These are phyloP conservation scores for Eucalyptus erythrocorys DNA, from an alignment of 345 rosid species.

Conservation along the genomic window DNA sequence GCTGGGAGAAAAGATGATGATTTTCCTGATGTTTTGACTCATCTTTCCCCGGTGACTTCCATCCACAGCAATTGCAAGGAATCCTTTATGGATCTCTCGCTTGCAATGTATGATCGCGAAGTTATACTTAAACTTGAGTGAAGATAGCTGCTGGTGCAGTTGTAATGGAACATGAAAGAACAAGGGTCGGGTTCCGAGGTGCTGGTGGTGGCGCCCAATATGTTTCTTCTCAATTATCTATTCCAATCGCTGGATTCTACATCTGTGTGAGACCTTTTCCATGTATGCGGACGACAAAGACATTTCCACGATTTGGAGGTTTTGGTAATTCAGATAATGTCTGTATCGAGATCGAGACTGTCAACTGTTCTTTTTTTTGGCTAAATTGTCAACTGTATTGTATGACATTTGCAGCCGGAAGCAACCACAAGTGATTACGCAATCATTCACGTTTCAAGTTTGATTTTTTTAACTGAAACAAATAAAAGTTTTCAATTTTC, in stretches of 20 bases:
- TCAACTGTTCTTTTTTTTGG: not conserved
- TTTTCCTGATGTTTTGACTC: not conserved
- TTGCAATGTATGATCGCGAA: not conserved
- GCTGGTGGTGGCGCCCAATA: not conserved
- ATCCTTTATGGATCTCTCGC: not conserved
- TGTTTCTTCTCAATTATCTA: not conserved
- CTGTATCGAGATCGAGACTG: not conserved
- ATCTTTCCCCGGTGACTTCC: not conserved
- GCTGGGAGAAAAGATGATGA: not conserved
- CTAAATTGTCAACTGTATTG: not conserved
- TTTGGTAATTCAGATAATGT: not conserved
- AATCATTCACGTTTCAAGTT: not conserved
- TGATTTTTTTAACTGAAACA: not conserved
- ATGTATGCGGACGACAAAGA: not conserved
- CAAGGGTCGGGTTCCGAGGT: not conserved
- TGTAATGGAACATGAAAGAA: not conserved
- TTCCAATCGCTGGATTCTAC: not conserved
- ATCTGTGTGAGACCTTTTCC: not conserved
- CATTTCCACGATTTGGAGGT: not conserved
- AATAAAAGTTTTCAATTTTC: not conserved
- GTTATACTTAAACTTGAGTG: not conserved
- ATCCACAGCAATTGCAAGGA: not conserved
- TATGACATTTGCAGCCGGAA: not conserved
- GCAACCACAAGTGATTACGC: not conserved
- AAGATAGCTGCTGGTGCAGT: not conserved